Base-by-base conservation (phyloP, 2,329 filamentous ascomycete species). In the Didymella arachidicola region DNA sequence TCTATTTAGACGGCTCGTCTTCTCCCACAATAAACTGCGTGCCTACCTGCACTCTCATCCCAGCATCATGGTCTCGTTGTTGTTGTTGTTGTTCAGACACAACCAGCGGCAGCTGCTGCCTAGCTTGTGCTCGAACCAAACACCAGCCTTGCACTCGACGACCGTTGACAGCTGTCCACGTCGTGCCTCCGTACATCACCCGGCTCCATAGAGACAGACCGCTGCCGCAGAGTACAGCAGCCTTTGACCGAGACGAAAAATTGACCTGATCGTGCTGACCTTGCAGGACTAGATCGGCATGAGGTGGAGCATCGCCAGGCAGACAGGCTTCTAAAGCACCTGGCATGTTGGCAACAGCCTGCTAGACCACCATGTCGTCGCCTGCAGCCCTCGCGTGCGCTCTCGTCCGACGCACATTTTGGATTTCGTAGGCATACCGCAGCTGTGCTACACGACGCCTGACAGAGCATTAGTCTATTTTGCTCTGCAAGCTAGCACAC, bases 41-140 rank as follows among this genome's bases (percentile, higher is more conserved):
- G n/a, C 25, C 19, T 29, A 25, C 12, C n/a, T 45, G 32, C 29
- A 4, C 19, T 16, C 27, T 38, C 41, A 2, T 26, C 19, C 19
- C 7, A 12, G 29, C 18, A 30, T 29, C 25, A 12, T 48, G 48
- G 30, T 34, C 27, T n/a, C 38, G 38, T 22, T 44, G 38, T 30
- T 36, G 44, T 49, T n/a, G 41, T 19, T 42, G 34, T 34, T 42
- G 48, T 43, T 18, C 36, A 46, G 52, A 44, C 25, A 52, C 45
- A 34, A 12, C 43, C 49, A 36, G 34, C 22, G 42, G 58, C 51
- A 11, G 53, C 57, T 67, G 67, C 54, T 69, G 66, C 70, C 66
- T 70, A 53, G 65, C 46, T 46, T 44, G 34, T 64, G 67, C 64
- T 69, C 65, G 52, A 65, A 62, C 67, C 62, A 62, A 57, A 58